phyloP scores from a whole-genome alignment of 441 rosid genomes.

The Sinapis alba region DNA sequence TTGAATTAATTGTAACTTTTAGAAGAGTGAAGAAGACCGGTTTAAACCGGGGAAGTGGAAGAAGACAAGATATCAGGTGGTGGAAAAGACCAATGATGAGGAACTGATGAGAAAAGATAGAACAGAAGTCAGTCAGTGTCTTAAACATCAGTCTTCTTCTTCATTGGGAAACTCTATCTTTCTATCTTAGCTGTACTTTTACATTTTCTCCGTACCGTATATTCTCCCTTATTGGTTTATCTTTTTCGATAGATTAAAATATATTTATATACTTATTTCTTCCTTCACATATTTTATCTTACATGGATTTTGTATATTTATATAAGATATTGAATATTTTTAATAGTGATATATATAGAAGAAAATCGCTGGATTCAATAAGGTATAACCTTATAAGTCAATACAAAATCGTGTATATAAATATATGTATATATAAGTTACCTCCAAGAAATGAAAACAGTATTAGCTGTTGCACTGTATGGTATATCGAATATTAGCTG shows the following conservation, averaged over 20 bases:
- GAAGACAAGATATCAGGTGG: slow-evolving; percentile 42
- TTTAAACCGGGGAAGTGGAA: slow-evolving; percentile 27
- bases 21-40: slow-evolving; percentile 20
- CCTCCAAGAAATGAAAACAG: neutral
- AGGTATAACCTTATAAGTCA: slow-evolving; percentile 2
- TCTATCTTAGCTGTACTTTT: slow-evolving; percentile 38
- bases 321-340: neutral
- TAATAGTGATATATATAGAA: neutral
- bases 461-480: slow-evolving; percentile 34
- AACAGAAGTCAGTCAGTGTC: slow-evolving; percentile 35
- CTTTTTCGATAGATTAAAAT: neutral
- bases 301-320: neutral
- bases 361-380: slow-evolving; percentile 10
- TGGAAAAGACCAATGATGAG: slow-evolving; percentile 43
- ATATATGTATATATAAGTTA: no score
- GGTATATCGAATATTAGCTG: slow-evolving; percentile 36
- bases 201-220: slow-evolving; percentile 40
- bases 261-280: neutral
- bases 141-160: slow-evolving; percentile 16
- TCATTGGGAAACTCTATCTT: slow-evolving; percentile 31
- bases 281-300: neutral
- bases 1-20: neutral
- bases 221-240: slow-evolving; percentile 31
- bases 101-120: slow-evolving; percentile 20
- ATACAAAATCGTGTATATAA: neutral